A percentile compares a stretch with the other conserved stretches of the same genome.
These are phyloP conservation scores for Sugiyamaella japonica DNA, from an alignment of 1,139 yeast genomes.

Conservation along the genomic window DNA sequence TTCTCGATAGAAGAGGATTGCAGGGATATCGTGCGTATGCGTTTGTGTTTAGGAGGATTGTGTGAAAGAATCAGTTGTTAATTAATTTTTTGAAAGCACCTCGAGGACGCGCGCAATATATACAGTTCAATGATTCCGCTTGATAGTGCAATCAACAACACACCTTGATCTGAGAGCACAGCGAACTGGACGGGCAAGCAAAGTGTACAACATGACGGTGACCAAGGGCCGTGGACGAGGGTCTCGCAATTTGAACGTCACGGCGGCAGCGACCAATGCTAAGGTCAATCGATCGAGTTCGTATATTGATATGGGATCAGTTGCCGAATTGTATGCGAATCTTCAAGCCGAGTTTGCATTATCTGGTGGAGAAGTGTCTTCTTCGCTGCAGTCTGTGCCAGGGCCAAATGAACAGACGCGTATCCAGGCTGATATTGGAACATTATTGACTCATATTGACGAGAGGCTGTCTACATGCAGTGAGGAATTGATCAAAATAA, in stretches of 20 bases:
- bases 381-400: slow-evolving; percentile 16
- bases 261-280: slow-evolving; percentile 7
- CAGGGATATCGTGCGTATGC: neutral
- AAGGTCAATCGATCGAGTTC: slow-evolving; percentile 5
- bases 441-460: slow-evolving; percentile 12
- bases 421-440: slow-evolving; percentile 17
- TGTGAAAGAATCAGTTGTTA: neutral
- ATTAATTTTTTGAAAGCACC: neutral
- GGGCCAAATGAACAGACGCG: slow-evolving; percentile 14
- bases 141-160: neutral
- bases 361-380: slow-evolving; percentile 16
- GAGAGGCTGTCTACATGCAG: slow-evolving; percentile 15
- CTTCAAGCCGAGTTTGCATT: slow-evolving; percentile 15
- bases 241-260: slow-evolving; percentile 7
- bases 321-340: slow-evolving; percentile 13
- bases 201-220: slow-evolving; percentile 3
- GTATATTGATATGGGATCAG: slow-evolving; percentile 11
- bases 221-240: slow-evolving; percentile 16
- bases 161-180: neutral
- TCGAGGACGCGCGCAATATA: neutral
- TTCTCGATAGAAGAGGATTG: neutral
- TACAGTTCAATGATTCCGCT: neutral
- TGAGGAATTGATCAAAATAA: slow-evolving; percentile 13
- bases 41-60: neutral
- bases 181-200: neutral